These are phyloP conservation scores for Claviceps quebecensis DNA, from an alignment of 2,329 filamentous ascomycete species.

Conservation along the genomic window DNA sequence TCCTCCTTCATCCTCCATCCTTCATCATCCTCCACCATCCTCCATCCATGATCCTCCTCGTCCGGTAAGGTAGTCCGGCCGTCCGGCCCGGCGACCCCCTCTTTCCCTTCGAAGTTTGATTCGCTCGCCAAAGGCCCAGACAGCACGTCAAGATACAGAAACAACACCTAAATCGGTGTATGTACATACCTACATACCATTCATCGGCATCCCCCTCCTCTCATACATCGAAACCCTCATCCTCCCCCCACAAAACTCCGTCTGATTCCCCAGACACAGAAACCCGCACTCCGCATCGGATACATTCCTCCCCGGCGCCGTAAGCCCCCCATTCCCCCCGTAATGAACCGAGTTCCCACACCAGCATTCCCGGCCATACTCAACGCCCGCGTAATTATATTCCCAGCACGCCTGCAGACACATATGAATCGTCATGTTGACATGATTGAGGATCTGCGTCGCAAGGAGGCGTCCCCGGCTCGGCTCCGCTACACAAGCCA, in stretches of 20 bases:
- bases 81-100: no score
- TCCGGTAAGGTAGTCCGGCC: no score
- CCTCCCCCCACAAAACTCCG: slow-evolving; percentile 18
- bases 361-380: slow-evolving; percentile 25
- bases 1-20: no score
- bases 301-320: slow-evolving; percentile 16
- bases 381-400: slow-evolving; percentile 22
- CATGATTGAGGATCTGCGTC: slow-evolving; percentile 16
- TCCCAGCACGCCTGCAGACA: slow-evolving; percentile 20
- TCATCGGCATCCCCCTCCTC: not conserved
- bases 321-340: slow-evolving; percentile 9
- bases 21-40: no score
- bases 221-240: not conserved
- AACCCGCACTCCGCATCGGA: slow-evolving; percentile 18
- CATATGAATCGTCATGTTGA: slow-evolving; percentile 19
- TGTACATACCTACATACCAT: not conserved
- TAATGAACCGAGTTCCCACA: slow-evolving; percentile 20
- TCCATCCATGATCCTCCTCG: no score
- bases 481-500: slow-evolving; percentile 22
- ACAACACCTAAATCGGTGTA: not conserved
- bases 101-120: no score
- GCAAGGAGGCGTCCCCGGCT: slow-evolving; percentile 18
- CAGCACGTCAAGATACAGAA: no score
- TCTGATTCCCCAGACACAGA: slow-evolving; percentile 20
- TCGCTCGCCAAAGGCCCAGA: no score